Evolutionary conservation across 352 stramenopile genomes (phyloP), one percentile per base, ranked within the genome.

Genomic region (Phytophthora citricola): DNA sequence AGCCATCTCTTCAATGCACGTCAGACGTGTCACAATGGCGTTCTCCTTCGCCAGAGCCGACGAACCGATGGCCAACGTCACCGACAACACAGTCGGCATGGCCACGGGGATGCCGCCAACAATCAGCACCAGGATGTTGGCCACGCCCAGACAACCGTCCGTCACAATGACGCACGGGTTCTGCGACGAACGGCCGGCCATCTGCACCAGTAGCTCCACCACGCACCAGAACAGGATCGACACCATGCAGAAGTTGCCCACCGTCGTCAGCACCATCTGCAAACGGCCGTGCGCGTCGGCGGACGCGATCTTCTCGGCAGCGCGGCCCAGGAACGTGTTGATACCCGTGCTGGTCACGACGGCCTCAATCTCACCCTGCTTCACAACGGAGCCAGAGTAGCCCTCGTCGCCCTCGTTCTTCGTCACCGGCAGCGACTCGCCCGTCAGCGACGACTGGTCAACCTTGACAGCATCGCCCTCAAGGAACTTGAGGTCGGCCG

Each of bases 351-450:
- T 84, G 4, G 82, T 90, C 44, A 98, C 92, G 20, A 95, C 91
- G 26, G 90, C 92, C 62, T 98, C 89, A 44, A 95, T 92, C 79
- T 98, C 93, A 45, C 91, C 92, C 64, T 91, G 80, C 70, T 94
- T 94, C 38, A 96, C 84, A 22, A 91, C 89, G 10, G 92, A 94
- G 55, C 79, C 79, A 56, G 84, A 95, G 79, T 96, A 92, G 17
- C 81, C 82, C 54, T 91, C 84, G 54, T 95, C 83, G 36, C 82
- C 81, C 44, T 87, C 71, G 63, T 74, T 75, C 83, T 93, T 94
- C 38, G 90, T 93, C 59, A 98, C 94, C 31, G 94, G 92, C 36
- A 98, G 78, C 41, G 93, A 97, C 76, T 98, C 95, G 53, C 95
- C 95, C 44, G 95, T 98, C 14, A 98, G 78, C 32, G 92, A 96